Evolutionary conservation across 768 basidiomycete genomes (phyloP), one percentile per base, ranked within the genome.

Genomic region (Nidularia sp.): DNA sequence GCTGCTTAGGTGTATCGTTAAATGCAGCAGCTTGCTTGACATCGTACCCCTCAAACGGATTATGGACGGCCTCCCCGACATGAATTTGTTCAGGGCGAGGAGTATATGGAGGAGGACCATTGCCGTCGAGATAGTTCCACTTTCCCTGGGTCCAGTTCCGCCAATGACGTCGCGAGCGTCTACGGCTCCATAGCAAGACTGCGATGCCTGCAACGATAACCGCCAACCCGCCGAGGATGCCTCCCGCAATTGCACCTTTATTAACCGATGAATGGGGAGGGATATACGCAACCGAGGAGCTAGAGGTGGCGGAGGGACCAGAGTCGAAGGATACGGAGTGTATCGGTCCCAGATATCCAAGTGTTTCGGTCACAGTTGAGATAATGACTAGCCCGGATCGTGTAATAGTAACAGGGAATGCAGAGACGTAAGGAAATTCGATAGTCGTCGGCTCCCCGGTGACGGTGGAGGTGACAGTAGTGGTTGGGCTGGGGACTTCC

Each of bases 161-260:
- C 55, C 55, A 56, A 35, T 53, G 51, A 10, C 33, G 48, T 2
- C 51, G 51, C 4, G 55, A 56, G 5, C 60, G 59, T 15, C 66
- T 58, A 15, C 57, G 50, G 52, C 62, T 58, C 55, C 64, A 65
- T 18, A 65, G 33, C 10, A 62, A 48, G 25, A 61, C 34, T 25
- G 65, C 53, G 12, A 54, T 48, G 45, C 62, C 47, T 12, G 58
- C 59, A 36, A 59, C n/a, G 6, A 61, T 10, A 25, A 56, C 49
- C 12, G 57, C 55, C 18, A 62, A 45, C 12, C 57, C 64, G 33
- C 66, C 66, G 15, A 67, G 53, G 25, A 65, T 61, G 4, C 66
- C 66, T 12, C 66, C 66, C 25, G 63, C 61, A 8, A 67, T 65
- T 32, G 66, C 66, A 6, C 66, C 66, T 15, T 57, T 53, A 48